phyloP scores from a whole-genome alignment of 1,139 yeast species.

The Lodderomyces metapsilosis region DNA sequence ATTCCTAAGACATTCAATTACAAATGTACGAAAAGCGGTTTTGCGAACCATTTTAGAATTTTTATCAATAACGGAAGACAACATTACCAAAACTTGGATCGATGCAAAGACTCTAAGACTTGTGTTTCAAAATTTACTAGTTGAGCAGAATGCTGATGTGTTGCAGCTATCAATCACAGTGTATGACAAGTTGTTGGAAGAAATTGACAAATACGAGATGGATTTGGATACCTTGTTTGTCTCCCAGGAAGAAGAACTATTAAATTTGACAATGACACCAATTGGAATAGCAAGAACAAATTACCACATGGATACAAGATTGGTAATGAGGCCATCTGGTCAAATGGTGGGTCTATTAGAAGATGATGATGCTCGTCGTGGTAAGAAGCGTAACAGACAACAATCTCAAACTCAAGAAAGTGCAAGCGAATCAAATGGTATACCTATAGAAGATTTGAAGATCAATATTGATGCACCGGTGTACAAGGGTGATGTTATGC shows the following conservation, averaged over 20 bases:
- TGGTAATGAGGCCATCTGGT: conserved; percentile 82
- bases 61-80: conserved; percentile 59
- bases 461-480: conserved; percentile 94
- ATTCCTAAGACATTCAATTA: conserved; percentile 88
- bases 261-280: conserved; percentile 83
- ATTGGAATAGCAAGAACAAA: conserved; percentile 90
- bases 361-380: conserved; percentile 21
- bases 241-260: conserved; percentile 55
- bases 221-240: conserved; percentile 29
- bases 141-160: conserved; percentile 83
- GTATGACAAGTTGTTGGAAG: conserved; percentile 55
- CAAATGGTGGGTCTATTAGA: conserved; percentile 37
- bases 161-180: conserved; percentile 62
- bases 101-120: conserved; percentile 70
- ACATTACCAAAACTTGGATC: conserved; percentile 72
- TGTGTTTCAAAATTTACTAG: conserved; percentile 79
- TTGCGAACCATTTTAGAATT: conserved; percentile 79
- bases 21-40: conserved; percentile 89
- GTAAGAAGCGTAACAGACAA: conserved; percentile 34
- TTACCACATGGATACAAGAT: conserved; percentile 75
- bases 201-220: conserved; percentile 28
- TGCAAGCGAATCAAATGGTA: conserved; percentile 25
- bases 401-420: conserved; percentile 18
- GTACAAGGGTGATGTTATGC: conserved; percentile 84
- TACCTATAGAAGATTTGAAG: conserved; percentile 57